Conservation (phyloP, 805 yeast genomes). For the Myxozyma nipponensis region DNA sequence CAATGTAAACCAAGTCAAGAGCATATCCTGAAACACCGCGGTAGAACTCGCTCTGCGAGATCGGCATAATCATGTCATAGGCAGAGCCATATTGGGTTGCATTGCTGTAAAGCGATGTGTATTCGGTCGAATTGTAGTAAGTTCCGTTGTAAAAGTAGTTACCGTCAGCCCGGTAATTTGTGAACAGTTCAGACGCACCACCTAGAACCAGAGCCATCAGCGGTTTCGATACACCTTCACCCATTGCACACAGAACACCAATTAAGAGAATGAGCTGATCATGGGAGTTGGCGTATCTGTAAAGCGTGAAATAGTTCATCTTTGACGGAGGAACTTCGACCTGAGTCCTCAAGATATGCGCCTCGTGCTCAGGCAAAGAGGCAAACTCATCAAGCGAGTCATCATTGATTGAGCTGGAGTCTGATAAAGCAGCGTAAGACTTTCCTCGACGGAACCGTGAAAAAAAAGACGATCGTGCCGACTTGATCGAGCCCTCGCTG, state of each 20-base stretch:
- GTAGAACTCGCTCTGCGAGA: constrained; percentile 19
- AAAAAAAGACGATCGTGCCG: constrained; percentile 10
- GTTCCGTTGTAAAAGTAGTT: constrained; percentile 22
- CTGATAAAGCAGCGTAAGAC: constrained; percentile 16
- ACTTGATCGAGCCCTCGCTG: constrained; percentile 8
- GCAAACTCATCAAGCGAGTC: constrained; percentile 26
- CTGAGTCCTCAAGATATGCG: constrained; percentile 37
- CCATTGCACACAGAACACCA: constrained; percentile 37
- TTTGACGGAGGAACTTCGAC: constrained; percentile 27
- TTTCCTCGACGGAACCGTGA: constrained; percentile 9
- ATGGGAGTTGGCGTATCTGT: constrained; percentile 36
- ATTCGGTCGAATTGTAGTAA: constrained; percentile 31
- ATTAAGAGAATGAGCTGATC: constrained; percentile 34
- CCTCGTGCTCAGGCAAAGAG: constrained; percentile 35
- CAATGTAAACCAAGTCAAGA: constrained; percentile 40
- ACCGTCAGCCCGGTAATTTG: constrained; percentile 30
- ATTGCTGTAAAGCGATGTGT: constrained; percentile 16
- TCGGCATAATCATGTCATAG: background rate
- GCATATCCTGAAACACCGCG: constrained; percentile 14
- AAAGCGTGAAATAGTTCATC: constrained; percentile 33
- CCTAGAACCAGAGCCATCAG: constrained; percentile 37
- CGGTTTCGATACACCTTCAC: constrained; percentile 42
- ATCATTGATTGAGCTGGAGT: background rate
- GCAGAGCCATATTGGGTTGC: background rate
- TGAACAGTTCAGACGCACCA: constrained; percentile 37